These are phyloP conservation scores for Gilbertella persicaria DNA, from an alignment of 371 early-diverging fungal species.

Conservation along the genomic window DNA sequence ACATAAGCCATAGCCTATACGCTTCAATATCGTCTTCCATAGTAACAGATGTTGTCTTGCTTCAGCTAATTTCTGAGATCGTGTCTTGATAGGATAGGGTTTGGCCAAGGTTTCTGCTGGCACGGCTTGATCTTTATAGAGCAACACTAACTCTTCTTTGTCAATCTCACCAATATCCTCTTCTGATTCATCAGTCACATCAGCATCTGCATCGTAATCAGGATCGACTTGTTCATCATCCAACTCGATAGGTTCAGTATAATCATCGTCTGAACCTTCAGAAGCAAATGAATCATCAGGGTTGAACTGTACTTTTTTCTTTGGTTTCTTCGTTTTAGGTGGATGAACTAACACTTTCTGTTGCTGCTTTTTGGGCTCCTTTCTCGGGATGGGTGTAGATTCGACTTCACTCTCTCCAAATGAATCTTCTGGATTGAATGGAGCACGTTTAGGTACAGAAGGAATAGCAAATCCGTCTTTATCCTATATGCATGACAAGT, in stretches of 20 bases:
- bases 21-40: conserved; percentile 9
- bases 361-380: neutral
- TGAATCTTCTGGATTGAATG: conserved; percentile 13
- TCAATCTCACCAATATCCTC: conserved; percentile 14
- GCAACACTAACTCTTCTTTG: conserved; percentile 7
- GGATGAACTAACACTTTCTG: too few relatives aligned
- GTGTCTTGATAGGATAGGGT: conserved; percentile 2
- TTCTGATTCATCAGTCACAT: conserved; percentile 4
- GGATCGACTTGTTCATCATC: conserved; percentile 6
- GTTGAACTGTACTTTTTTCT: conserved; percentile 3
- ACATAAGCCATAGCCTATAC: neutral
- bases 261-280: neutral
- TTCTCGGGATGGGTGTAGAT: neutral
- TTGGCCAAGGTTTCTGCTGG: conserved; percentile 7
- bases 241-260: neutral
- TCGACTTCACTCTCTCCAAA: conserved; percentile 8
- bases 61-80: conserved; percentile 3
- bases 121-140: conserved; percentile 14
- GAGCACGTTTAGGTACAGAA: neutral
- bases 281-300: conserved; percentile 22
- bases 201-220: conserved; percentile 11
- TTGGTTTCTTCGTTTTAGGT: neutral
- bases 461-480: conserved; percentile 19
- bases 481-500: neutral
- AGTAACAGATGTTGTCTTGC: neutral